phyloP scores from a whole-genome alignment of 768 basidiomycete genomes.

The Clavulina sp. region DNA sequence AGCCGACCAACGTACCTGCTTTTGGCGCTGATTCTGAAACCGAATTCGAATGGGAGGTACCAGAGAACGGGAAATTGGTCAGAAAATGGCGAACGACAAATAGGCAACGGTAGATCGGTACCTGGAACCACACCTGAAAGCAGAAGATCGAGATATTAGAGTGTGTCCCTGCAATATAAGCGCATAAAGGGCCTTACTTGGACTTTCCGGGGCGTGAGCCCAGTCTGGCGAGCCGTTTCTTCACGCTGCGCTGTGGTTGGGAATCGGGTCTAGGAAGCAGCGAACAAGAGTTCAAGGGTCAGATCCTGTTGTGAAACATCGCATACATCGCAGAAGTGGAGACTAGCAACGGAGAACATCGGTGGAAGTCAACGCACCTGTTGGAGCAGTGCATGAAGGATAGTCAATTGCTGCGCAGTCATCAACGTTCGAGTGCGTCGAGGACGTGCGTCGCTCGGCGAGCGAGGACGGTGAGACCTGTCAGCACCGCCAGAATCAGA shows the following conservation, averaged over 20 bases:
- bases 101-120: slow-evolving; percentile 20
- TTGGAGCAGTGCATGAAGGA: slow-evolving; percentile 71
- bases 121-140: slow-evolving; percentile 77
- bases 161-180: background rate
- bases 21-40: slow-evolving; percentile 69
- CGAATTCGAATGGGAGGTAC: slow-evolving; percentile 13
- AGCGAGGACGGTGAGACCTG: no score
- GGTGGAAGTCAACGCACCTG: slow-evolving; percentile 33
- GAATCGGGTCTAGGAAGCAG: slow-evolving; percentile 51
- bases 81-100: slow-evolving; percentile 5
- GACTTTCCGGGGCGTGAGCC: slow-evolving; percentile 78
- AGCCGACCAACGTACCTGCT: slow-evolving; percentile 16
- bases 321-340: background rate
- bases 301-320: background rate
- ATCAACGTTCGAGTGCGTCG: slow-evolving; percentile 60
- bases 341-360: slow-evolving; percentile 6
- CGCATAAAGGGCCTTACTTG: slow-evolving; percentile 44
- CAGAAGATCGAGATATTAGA: background rate
- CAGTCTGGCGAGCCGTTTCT: slow-evolving; percentile 72
- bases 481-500: no score
- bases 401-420: slow-evolving; percentile 75
- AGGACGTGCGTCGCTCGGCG: background rate
- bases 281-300: background rate
- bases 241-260: slow-evolving; percentile 77
- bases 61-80: background rate